Percentiles rank a stretch among this genome's conserved stretches.
These are phyloP conservation scores for Fraxinus cuspidata DNA, from an alignment of 257 asterid species.

Conservation along the genomic window DNA sequence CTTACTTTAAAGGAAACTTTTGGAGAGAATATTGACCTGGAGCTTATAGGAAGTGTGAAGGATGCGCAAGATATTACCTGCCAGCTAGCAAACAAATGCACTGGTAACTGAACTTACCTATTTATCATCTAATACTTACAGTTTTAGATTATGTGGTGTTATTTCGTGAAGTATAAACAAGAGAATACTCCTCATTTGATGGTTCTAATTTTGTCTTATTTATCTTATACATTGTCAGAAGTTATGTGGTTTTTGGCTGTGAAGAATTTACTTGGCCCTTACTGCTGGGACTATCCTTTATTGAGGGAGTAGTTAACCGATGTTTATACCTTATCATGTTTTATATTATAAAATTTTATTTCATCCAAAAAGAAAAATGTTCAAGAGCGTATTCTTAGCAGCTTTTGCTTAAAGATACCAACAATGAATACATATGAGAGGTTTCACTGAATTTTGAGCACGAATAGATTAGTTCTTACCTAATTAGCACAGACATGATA, in stretches of 20 bases:
- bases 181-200: background rate
- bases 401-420: background rate
- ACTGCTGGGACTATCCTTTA: background rate
- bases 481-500: background rate
- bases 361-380: background rate
- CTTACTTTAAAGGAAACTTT: conserved; percentile 94
- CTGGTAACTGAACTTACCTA: conserved; percentile 47
- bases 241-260: background rate
- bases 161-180: background rate
- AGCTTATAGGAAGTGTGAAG: conserved; percentile 80
- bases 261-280: background rate
- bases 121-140: background rate
- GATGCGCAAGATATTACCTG: conserved; percentile 84
- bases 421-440: background rate
- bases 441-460: background rate
- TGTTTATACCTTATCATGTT: background rate
- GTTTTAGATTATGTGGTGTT: background rate
- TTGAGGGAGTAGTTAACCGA: background rate
- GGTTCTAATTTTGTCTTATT: background rate
- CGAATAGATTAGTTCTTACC: background rate
- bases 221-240: background rate
- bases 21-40: conserved; percentile 85
- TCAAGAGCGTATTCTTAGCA: background rate
- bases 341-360: background rate
- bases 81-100: conserved; percentile 79